These are phyloP conservation scores for Ampelomyces quisqualis DNA, from an alignment of 2,329 filamentous ascomycete genomes.

Conservation along the genomic window DNA sequence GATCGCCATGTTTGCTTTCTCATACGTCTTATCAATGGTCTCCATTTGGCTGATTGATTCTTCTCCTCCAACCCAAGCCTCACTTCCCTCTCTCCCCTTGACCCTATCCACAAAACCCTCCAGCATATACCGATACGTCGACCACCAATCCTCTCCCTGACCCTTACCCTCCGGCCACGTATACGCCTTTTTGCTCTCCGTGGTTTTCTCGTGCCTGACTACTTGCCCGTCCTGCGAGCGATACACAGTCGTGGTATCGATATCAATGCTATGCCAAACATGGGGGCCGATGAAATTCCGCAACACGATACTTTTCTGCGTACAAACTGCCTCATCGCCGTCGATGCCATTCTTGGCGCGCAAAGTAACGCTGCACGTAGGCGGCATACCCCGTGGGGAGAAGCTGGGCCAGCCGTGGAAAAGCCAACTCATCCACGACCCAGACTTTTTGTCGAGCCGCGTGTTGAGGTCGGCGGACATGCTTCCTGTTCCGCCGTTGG, in stretches of 20 bases:
- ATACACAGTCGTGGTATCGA: conserved; percentile 8
- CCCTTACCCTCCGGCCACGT: conserved; percentile 36
- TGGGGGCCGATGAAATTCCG: conserved; percentile 24
- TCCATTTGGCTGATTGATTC: conserved; percentile 43
- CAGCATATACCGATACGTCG: conserved; percentile 41
- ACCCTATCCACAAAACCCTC: conserved; percentile 42
- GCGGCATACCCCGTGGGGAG: conserved; percentile 3
- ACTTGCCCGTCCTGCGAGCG: conserved; percentile 8
- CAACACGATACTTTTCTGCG: conserved; percentile 14
- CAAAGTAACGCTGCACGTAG: conserved; percentile 13
- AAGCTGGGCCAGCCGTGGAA: conserved; percentile 24
- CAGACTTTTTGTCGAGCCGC: conserved; percentile 6
- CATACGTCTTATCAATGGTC: conserved; percentile 39
- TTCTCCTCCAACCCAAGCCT: conserved; percentile 32
- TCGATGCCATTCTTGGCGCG: conserved; percentile 6
- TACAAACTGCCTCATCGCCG: conserved; percentile 10
- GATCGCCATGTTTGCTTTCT: conserved; percentile 29
- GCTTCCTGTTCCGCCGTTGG: conserved; percentile 19
- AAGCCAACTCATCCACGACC: conserved; percentile 16
- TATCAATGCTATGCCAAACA: conserved; percentile 26
- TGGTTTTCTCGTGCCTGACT: conserved; percentile 10
- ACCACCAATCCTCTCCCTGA: conserved; percentile 33
- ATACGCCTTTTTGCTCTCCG: conserved; percentile 20
- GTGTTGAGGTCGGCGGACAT: conserved; percentile 18
- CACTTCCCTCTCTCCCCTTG: conserved; percentile 28